Evolutionary conservation across 306 rosid species (phyloP), one percentile per base, ranked within the genome.

Genomic region (Quercus berberidifolia): DNA sequence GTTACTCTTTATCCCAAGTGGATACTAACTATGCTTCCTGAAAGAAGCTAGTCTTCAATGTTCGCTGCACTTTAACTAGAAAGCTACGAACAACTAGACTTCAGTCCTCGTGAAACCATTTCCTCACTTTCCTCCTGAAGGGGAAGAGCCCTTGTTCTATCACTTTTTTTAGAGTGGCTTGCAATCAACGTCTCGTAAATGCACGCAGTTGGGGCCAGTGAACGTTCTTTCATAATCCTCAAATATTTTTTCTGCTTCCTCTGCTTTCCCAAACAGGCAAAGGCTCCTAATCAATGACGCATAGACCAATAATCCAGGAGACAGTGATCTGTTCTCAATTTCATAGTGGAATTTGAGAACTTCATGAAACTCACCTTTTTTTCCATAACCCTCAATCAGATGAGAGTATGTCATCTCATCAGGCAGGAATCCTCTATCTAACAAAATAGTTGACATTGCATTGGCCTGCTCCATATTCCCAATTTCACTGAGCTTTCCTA

Each of bases 281-380:
- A 89, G 84, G 86, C 88, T 83, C 85, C 31, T 78, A 80, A 91
- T 82, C 76, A 92, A 64, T 0, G 90, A 58, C 0, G 58, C 69
- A 35, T 79, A 92, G 72, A 89, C 87, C n/a, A 81, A 71, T 41
- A 86, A 56, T 46, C 92, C 92, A 43, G 97, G 94, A 81, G 82
- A 74, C 19, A 91, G 21, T 11, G 83, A 85, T 76, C 71, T 86
- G 55, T 84, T 76, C 84, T 85, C 92, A 97, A 91, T 90, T 74
- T 92, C 99, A 70, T 87, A 85, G 85, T 86, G 92, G 64, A 92
- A 83, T 87, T 94, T 92, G n/a, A 91, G 74, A 73, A 84, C 85
- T 71, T 85, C 92, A 41, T 83, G 80, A 78, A 69, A 81, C 78
- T 87, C 83, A 21, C 75, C 78, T 17, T 79, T 88, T 60, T 55